A percentile compares a stretch with the other conserved stretches of the same genome.
These are phyloP conservation scores for Aspergillus brasiliensis DNA, from an alignment of 2,329 filamentous ascomycete genomes.

Conservation along the genomic window DNA sequence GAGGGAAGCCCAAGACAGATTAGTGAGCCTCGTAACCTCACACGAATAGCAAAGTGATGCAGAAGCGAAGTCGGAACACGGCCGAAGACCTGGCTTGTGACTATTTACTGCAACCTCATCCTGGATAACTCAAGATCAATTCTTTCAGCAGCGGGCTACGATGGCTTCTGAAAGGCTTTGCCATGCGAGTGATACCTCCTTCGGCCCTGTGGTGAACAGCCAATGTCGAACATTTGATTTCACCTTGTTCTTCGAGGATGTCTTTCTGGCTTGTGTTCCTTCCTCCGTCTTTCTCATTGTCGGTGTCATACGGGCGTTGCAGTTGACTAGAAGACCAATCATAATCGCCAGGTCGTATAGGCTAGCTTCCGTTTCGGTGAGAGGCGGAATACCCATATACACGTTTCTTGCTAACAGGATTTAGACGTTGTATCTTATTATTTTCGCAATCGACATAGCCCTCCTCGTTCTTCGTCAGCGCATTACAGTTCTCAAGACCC, in stretches of 20 bases:
- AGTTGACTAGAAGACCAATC: not conserved
- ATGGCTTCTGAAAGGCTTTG: too few species aligned
- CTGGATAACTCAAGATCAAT: not conserved
- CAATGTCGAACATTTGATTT: not conserved
- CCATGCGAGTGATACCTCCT: not conserved
- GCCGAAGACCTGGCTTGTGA: not conserved
- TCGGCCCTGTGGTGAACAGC: not conserved
- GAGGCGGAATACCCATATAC: not conserved
- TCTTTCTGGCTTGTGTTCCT: not conserved
- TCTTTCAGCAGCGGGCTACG: too few species aligned
- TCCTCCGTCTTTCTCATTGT: not conserved
- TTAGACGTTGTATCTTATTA: not conserved
- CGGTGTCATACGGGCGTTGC: not conserved
- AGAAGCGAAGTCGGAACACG: not conserved
- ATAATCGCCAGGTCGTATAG: not conserved
- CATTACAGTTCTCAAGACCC: not conserved
- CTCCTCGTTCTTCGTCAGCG: not conserved
- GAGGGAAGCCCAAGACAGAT: too few species aligned
- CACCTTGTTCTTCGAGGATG: not conserved
- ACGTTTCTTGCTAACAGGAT: not conserved
- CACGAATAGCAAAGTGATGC: not conserved
- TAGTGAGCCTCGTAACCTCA: too few species aligned
- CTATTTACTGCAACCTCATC: not conserved
- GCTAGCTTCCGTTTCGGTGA: not conserved
- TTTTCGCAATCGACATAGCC: not conserved